phyloP scores from a whole-genome alignment of 768 basidiomycete genomes.

The Podaxis mareebaensis region DNA sequence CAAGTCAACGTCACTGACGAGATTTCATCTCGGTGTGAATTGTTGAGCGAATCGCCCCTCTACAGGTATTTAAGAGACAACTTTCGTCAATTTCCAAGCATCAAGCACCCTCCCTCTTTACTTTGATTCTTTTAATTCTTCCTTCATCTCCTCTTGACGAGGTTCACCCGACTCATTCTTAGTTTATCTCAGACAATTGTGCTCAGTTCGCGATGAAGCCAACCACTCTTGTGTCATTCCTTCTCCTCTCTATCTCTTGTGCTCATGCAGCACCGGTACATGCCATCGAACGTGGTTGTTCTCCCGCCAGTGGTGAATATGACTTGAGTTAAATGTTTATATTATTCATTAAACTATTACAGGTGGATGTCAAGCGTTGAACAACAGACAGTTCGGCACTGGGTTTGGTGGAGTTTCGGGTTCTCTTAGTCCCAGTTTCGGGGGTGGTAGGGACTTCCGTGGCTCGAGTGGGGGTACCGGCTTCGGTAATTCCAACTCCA shows the following conservation, averaged over 20 bases:
- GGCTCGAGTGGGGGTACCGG: neutral
- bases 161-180: neutral
- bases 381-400: neutral
- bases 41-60: neutral
- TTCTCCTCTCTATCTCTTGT: slow-evolving; percentile 5
- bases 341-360: neutral
- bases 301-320: neutral
- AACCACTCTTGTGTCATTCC: slow-evolving; percentile 4
- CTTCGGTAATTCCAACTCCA: neutral
- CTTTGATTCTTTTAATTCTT: slow-evolving; percentile 1
- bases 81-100: too few species aligned
- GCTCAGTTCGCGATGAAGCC: neutral
- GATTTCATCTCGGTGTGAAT: neutral
- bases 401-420: neutral
- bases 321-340: neutral
- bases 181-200: neutral
- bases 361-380: neutral
- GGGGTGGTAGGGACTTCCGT: neutral
- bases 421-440: neutral
- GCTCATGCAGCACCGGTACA: neutral
- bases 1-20: neutral
- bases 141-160: slow-evolving; percentile 19
- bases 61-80: neutral
- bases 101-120: neutral
- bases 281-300: neutral